Percentiles rank a stretch among this genome's conserved stretches.
Conservation (phyloP, 2,329 filamentous ascomycete genomes). For the Colletotrichum tanaceti region DNA sequence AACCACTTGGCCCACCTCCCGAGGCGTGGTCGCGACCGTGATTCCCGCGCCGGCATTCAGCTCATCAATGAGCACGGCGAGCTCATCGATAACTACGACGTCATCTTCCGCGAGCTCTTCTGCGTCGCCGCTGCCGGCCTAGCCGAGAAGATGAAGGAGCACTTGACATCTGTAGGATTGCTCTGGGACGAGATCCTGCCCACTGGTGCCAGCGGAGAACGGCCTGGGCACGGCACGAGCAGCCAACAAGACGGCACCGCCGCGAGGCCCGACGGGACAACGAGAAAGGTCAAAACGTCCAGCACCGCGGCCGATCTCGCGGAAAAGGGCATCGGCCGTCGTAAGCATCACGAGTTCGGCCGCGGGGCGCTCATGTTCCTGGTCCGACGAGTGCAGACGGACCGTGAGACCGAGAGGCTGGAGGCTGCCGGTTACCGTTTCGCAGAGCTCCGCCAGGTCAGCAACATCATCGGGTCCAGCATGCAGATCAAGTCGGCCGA, state of each 20-base stretch:
- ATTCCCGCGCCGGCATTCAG: conserved; percentile 53
- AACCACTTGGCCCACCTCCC: conserved; percentile 71
- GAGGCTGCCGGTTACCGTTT: conserved; percentile 83
- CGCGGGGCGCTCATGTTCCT: conserved; percentile 86
- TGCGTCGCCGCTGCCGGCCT: conserved; percentile 82
- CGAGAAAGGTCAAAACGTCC: conserved; percentile 35
- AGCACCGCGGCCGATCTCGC: conserved; percentile 49
- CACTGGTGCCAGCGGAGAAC: conserved; percentile 62
- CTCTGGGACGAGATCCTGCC: conserved; percentile 81
- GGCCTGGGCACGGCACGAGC: conserved; percentile 32
- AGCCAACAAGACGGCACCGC: conserved; percentile 29
- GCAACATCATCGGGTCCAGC: conserved; percentile 73
- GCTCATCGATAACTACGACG: conserved; percentile 75
- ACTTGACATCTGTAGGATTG: conserved; percentile 72
- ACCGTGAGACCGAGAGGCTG: conserved; percentile 71
- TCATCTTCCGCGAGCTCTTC: conserved; percentile 84
- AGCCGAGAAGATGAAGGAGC: conserved; percentile 72
- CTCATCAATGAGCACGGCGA: conserved; percentile 66
- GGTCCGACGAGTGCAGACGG: conserved; percentile 70
- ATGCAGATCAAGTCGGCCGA: conserved; percentile 77
- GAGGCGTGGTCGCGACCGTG: conserved; percentile 53
- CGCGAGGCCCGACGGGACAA: conserved; percentile 31
- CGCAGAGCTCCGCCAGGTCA: conserved; percentile 75
- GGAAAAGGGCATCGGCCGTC: conserved; percentile 54
- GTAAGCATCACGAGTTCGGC: conserved; percentile 59